A percentile compares a stretch with the other conserved stretches of the same genome.
phyloP scores from a whole-genome alignment of 2,329 filamentous ascomycete species.

The Penicillium hordei region DNA sequence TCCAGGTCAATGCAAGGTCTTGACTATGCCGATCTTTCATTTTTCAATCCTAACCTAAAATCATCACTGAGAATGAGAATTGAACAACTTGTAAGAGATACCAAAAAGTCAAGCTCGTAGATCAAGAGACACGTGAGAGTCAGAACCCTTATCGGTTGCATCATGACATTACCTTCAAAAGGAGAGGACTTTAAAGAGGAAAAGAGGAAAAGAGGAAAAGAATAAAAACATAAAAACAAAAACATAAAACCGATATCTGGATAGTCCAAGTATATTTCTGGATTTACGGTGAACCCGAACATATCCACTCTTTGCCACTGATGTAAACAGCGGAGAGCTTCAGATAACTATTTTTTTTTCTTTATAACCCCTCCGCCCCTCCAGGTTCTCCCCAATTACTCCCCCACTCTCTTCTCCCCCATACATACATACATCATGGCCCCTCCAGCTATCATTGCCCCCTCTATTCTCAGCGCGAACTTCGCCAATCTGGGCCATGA shows the following conservation, averaged over 20 bases:
- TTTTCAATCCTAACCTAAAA: not conserved
- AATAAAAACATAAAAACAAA: too few species aligned
- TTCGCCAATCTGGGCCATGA: slow-evolving; percentile 85
- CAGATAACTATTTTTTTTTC: slow-evolving; percentile 6
- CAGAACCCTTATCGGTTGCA: slow-evolving; percentile 25
- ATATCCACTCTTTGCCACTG: slow-evolving; percentile 23
- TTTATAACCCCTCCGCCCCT: slow-evolving; percentile 3
- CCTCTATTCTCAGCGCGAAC: slow-evolving; percentile 96
- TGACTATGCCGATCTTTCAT: not conserved
- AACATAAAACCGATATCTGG: too few species aligned
- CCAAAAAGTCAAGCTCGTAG: slow-evolving; percentile 2
- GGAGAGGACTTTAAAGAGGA: too few species aligned
- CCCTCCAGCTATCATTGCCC: slow-evolving; percentile 89
- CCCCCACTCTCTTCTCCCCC: not conserved
- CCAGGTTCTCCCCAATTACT: not conserved
- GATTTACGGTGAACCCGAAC: slow-evolving; percentile 20
- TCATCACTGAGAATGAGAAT: not conserved
- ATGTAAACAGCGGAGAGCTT: slow-evolving; percentile 18
- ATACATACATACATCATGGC: slow-evolving; percentile 54
- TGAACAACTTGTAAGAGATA: not conserved
- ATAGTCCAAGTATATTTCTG: not conserved
- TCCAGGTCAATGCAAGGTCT: slow-evolving; percentile 9
- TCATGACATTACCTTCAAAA: slow-evolving; percentile 9
- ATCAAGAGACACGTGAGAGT: slow-evolving; percentile 22
- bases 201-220: too few species aligned